phyloP scores from a whole-genome alignment of 805 yeast species.

The Teunomyces lycoperdinae region DNA sequence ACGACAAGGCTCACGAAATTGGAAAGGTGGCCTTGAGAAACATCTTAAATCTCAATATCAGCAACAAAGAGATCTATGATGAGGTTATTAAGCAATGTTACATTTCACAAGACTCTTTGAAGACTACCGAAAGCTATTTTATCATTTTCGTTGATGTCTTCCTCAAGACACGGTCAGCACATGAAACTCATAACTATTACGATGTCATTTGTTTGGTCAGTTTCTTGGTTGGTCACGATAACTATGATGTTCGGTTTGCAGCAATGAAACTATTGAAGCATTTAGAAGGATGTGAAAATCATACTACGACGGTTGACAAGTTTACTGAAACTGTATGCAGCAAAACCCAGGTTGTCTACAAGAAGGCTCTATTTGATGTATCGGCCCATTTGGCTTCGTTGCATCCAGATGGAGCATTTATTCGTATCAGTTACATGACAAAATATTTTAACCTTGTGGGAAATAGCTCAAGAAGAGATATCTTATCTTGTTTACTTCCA shows the following conservation, averaged over 20 bases:
- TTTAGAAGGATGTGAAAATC: slow-evolving; percentile 50
- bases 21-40: slow-evolving; percentile 74
- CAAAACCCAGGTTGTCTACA: slow-evolving; percentile 77
- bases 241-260: slow-evolving; percentile 60
- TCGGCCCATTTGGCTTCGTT: slow-evolving; percentile 65
- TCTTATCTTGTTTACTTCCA: slow-evolving; percentile 77
- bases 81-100: slow-evolving; percentile 76
- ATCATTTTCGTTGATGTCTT: slow-evolving; percentile 66
- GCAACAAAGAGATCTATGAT: slow-evolving; percentile 47
- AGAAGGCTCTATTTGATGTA: slow-evolving; percentile 77
- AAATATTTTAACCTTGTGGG: slow-evolving; percentile 60
- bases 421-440: slow-evolving; percentile 69
- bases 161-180: slow-evolving; percentile 45
- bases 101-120: slow-evolving; percentile 45
- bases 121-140: slow-evolving; percentile 67
- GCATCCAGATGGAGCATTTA: slow-evolving; percentile 54
- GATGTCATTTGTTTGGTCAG: slow-evolving; percentile 73
- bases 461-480: slow-evolving; percentile 64
- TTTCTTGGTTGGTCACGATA: slow-evolving; percentile 76
- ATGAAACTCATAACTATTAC: slow-evolving; percentile 41
- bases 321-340: slow-evolving; percentile 73
- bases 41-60: slow-evolving; percentile 59
- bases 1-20: slow-evolving; percentile 53
- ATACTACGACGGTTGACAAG: slow-evolving; percentile 47
- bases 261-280: slow-evolving; percentile 71